phyloP scores from a whole-genome alignment of 805 yeast genomes.

The Sungouiella blattae region DNA sequence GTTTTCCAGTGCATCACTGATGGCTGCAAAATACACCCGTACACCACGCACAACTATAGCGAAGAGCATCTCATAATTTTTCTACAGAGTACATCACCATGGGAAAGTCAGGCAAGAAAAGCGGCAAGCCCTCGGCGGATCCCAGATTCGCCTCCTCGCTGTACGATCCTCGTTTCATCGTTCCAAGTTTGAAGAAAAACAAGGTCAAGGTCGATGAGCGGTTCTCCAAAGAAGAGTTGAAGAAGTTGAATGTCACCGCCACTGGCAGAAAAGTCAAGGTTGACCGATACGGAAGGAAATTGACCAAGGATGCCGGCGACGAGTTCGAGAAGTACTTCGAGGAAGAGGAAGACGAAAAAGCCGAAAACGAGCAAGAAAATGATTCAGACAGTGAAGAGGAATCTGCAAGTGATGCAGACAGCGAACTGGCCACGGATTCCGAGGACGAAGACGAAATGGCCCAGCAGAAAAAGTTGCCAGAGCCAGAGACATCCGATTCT shows the following conservation, averaged over 20 bases:
- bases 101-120: constrained; percentile 7
- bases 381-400: constrained; percentile 15
- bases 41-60: background rate
- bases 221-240: constrained; percentile 64
- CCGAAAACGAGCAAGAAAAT: constrained; percentile 21
- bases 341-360: constrained; percentile 27
- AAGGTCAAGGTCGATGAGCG: constrained; percentile 83
- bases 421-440: constrained; percentile 24
- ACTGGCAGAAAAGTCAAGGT: constrained; percentile 61
- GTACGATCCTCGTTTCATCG: constrained; percentile 82
- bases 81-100: background rate
- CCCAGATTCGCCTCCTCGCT: constrained; percentile 75
- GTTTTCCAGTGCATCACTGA: no score
- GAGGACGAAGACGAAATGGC: constrained; percentile 20
- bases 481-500: constrained; percentile 3
- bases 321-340: constrained; percentile 56
- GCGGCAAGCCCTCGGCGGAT: constrained; percentile 49
- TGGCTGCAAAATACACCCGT: constrained; percentile 3
- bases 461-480: constrained; percentile 10
- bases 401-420: constrained; percentile 9
- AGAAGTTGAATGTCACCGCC: constrained; percentile 40
- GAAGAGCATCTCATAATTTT: constrained; percentile 5
- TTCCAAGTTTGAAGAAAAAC: constrained; percentile 64
- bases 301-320: constrained; percentile 43
- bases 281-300: constrained; percentile 83